Conservation (phyloP, 2,329 filamentous ascomycete genomes). For the Paramyrothecium sp. region DNA sequence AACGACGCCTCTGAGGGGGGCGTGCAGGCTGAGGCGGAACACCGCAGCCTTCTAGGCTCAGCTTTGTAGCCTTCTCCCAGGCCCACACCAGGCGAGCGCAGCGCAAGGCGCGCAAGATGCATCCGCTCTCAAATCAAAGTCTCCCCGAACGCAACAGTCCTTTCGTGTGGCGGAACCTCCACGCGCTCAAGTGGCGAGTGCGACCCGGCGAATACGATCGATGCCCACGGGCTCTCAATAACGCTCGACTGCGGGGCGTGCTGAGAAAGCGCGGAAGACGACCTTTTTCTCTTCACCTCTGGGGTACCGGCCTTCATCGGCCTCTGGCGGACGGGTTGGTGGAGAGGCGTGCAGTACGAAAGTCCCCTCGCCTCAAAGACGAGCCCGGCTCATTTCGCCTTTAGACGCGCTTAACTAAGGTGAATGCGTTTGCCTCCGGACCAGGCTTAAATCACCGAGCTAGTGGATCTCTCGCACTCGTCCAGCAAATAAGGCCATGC, state of each 20-base stretch:
- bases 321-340: neutral
- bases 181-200: too few relatives aligned
- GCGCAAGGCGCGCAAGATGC: neutral
- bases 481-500: neutral
- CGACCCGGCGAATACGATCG: neutral
- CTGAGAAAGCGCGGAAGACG: neutral
- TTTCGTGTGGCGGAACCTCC: too few relatives aligned
- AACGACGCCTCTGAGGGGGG: constrained; percentile 13
- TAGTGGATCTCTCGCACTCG: constrained; percentile 17
- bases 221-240: neutral
- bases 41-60: constrained; percentile 14
- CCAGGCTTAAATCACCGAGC: neutral
- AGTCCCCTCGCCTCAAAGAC: neutral
- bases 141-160: too few relatives aligned
- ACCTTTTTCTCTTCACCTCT: too few relatives aligned
- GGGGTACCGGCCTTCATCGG: neutral
- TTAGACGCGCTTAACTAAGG: constrained; percentile 22
- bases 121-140: too few relatives aligned
- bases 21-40: constrained; percentile 23
- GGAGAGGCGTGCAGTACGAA: neutral
- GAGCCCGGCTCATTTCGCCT: constrained; percentile 3
- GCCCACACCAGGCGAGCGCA: neutral
- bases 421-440: constrained; percentile 6
- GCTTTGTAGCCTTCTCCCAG: neutral
- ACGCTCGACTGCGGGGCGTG: neutral